Conservation (phyloP, 108 stramenopile species). For the Nitzschia palea region DNA sequence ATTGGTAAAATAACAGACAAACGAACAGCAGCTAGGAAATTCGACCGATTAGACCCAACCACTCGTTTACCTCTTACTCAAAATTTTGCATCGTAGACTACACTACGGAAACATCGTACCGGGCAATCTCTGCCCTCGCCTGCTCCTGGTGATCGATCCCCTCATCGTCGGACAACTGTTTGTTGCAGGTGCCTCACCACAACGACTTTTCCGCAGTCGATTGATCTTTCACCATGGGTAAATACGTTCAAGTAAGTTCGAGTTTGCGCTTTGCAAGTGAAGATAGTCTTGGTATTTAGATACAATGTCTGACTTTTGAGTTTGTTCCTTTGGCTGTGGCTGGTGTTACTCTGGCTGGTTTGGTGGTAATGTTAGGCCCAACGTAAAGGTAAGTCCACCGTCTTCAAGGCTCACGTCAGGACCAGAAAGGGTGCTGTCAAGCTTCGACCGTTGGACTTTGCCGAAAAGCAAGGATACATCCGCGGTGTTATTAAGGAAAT, state of each 20-base stretch:
- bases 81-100: background rate
- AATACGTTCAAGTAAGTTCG: conserved; percentile 90
- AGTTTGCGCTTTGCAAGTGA: background rate
- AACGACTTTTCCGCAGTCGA: conserved; percentile 5
- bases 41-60: background rate
- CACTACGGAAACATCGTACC: conserved; percentile 6
- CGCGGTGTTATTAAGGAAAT: conserved; percentile 99
- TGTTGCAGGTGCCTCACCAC: background rate
- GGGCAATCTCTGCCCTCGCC: background rate
- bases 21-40: background rate
- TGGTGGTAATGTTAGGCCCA: conserved; percentile 57
- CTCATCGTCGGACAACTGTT: background rate
- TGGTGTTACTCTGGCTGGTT: conserved; percentile 14
- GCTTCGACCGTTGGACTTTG: conserved; percentile 95
- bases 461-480: conserved; percentile 98
- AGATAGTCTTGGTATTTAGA: background rate
- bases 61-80: conserved; percentile 20
- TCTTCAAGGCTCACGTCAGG: conserved; percentile 96
- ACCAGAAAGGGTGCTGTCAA: conserved; percentile 98
- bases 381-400: conserved; percentile 96
- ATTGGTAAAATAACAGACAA: background rate
- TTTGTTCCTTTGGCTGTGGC: background rate
- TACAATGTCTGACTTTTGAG: background rate
- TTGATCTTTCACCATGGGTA: conserved; percentile 72
- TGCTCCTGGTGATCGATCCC: background rate